phyloP scores from a whole-genome alignment of 108 stramenopile species.

The Nitzschia palea region DNA sequence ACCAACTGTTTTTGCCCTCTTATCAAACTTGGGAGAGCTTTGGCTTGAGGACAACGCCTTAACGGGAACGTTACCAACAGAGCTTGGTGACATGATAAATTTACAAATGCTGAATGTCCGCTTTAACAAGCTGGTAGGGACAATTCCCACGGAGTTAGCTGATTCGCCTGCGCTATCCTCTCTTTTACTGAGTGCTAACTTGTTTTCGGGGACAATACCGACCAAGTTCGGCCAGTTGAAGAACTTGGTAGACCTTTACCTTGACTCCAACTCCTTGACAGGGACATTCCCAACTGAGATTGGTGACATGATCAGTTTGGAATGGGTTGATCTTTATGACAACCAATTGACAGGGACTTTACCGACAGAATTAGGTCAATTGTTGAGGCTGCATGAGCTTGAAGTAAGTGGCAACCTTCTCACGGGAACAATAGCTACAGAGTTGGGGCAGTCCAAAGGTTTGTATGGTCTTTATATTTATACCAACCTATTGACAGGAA shows the following conservation, averaged over 20 bases:
- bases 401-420: conserved; percentile 39
- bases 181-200: conserved; percentile 22
- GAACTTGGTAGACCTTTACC: conserved; percentile 22
- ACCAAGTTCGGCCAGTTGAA: conserved; percentile 29
- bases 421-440: conserved; percentile 37
- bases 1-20: not conserved
- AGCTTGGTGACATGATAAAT: conserved; percentile 33
- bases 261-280: not conserved
- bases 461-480: conserved; percentile 21
- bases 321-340: not conserved
- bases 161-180: conserved; percentile 26
- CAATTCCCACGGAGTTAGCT: conserved; percentile 41
- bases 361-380: conserved; percentile 29
- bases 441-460: conserved; percentile 30
- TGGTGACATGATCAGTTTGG: not conserved
- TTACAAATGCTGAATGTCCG: conserved; percentile 32
- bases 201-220: conserved; percentile 41
- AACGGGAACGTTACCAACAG: conserved; percentile 30
- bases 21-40: not conserved
- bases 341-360: conserved; percentile 16
- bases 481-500: not conserved
- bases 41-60: not conserved
- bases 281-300: conserved; percentile 6
- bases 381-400: conserved; percentile 10
- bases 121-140: conserved; percentile 2